These are phyloP conservation scores for Thymus mandschuricus DNA, from an alignment of 257 asterid genomes.

Conservation along the genomic window DNA sequence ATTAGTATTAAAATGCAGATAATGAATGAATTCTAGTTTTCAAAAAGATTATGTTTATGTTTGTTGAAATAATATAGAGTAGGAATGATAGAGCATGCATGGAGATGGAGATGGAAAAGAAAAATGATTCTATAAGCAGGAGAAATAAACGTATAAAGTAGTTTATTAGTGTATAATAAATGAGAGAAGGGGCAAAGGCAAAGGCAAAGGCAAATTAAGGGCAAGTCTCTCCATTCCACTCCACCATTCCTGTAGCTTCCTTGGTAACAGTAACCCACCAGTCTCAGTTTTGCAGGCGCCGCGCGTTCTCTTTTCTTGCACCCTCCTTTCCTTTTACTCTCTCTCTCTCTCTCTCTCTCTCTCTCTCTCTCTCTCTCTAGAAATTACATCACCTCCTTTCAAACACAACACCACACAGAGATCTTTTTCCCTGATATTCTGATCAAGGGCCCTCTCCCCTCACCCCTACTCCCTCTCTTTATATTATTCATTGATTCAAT, in stretches of 20 bases:
- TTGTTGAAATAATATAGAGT: no score
- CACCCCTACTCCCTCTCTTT: not conserved
- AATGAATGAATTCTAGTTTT: no score
- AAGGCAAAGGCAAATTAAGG: not conserved
- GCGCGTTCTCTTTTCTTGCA: slow-evolving; percentile 55
- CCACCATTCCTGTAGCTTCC: slow-evolving; percentile 41
- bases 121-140: no score
- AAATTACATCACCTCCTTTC: not conserved
- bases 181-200: not conserved
- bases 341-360: slow-evolving; percentile 25
- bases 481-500: slow-evolving; percentile 15
- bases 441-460: slow-evolving; percentile 19
- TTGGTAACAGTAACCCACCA: slow-evolving; percentile 62
- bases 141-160: no score
- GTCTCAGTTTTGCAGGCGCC: slow-evolving; percentile 68
- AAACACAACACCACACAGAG: not conserved
- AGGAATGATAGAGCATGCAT: no score
- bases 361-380: not conserved
- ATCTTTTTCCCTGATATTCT: slow-evolving; percentile 36
- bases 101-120: no score
- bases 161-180: no score
- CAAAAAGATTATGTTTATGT: no score
- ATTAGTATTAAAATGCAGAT: no score
- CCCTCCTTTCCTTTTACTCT: not conserved
- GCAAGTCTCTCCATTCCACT: slow-evolving; percentile 28